Base-by-base conservation (phyloP, 805 yeast species). In the Myxozyma lipomycoides region DNA sequence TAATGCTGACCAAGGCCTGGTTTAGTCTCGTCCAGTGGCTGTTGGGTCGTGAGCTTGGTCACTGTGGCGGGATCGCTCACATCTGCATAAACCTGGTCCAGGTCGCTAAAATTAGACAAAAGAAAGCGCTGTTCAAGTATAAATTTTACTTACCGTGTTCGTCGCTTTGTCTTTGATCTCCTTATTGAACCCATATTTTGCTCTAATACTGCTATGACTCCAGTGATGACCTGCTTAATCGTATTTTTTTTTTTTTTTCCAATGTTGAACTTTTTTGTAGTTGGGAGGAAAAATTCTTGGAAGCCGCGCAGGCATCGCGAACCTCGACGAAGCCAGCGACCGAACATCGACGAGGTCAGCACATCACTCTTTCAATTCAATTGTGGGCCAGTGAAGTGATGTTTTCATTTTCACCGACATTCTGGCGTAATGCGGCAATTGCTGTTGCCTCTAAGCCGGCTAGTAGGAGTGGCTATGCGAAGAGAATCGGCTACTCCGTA, bases 1-100 rank as follows among this genome's bases (percentile, higher is more conserved):
- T 87, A 93, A 69, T 79, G 84, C 69, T 93, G 98, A 15, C 96
- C 99, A 59, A 93, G 71, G 1, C 99, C 99, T 0, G 97, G 90
- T 40, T 58, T 46, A 18, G 43, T 43, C 38, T 56, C 59, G 46
- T 56, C 60, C 22, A 54, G 43, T 3, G 87, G 85, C 69, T 91
- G 98, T 7, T 28, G 12, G 65, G 85, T 82, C 65, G 86, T 78
- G 36, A 89, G 73, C 38, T 75, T 72, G 49, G 75, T 68, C 48
- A 88, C 83, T n/a, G 83, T 71, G 35, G 82, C 84, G 36, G 77
- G 74, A 2, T 81, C 69, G 1, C 83, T 72, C 46, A 93, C 68
- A 64, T 93, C 99, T 35, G 79, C 74, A 63, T 84, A 65, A 52
- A 93, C 84, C 62, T 83, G 78, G 65, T 93, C 98, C 52, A 86